These are phyloP conservation scores for Sporothrix humicola DNA, from an alignment of 2,329 filamentous ascomycete genomes.

Conservation along the genomic window DNA sequence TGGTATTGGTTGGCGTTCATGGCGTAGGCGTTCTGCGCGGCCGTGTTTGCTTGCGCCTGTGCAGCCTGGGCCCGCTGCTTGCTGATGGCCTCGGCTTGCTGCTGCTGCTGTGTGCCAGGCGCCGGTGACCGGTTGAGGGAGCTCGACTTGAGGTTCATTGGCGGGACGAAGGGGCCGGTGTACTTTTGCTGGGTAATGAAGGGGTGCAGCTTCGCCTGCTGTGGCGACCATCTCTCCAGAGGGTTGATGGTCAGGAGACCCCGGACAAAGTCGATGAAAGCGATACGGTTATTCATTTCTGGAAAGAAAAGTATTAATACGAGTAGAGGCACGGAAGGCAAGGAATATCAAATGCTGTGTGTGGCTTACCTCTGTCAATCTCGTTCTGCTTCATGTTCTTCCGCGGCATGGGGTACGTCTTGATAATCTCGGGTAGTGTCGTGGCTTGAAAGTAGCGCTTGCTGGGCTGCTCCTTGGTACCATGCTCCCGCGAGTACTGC, in stretches of 20 bases:
- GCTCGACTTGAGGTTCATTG: slow-evolving; percentile 92
- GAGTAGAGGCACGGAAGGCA: background rate
- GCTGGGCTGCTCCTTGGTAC: slow-evolving; percentile 97
- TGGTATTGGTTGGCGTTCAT: slow-evolving; percentile 58
- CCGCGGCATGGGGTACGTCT: slow-evolving; percentile 95
- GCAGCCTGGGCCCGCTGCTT: slow-evolving; percentile 85
- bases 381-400: slow-evolving; percentile 99
- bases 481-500: slow-evolving; percentile 93
- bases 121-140: slow-evolving; percentile 85
- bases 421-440: slow-evolving; percentile 94
- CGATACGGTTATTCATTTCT: slow-evolving; percentile 99
- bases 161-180: slow-evolving; percentile 92
- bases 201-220: slow-evolving; percentile 94
- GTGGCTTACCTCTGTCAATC: slow-evolving; percentile 82
- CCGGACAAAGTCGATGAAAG: slow-evolving; percentile 97
- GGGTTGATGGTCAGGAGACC: slow-evolving; percentile 94
- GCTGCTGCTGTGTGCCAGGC: slow-evolving; percentile 92
- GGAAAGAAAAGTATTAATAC: background rate
- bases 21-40: slow-evolving; percentile 69
- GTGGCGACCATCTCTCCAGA: slow-evolving; percentile 94
- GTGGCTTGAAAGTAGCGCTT: slow-evolving; percentile 99
- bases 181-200: slow-evolving; percentile 99
- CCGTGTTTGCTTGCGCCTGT: slow-evolving; percentile 71
- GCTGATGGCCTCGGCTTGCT: slow-evolving; percentile 90
- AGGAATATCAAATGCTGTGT: background rate